Conservation (phyloP, 164 flowering plant genomes). For the Tetracentron sinense region DNA sequence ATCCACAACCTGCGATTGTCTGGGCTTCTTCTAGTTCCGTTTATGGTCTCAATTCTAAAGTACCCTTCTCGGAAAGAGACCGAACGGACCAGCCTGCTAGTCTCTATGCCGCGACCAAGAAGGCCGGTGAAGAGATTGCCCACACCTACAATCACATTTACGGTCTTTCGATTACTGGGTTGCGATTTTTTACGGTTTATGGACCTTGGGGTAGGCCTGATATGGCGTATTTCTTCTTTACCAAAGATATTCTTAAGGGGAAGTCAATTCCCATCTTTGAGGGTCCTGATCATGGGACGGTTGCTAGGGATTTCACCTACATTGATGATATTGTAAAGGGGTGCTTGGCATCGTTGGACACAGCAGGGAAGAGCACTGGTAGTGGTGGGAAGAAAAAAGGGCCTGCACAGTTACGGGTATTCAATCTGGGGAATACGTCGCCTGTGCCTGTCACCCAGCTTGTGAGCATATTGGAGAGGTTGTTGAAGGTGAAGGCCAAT, state of each 20-base stretch:
- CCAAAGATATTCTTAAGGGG: constrained; percentile 43
- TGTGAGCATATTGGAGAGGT: constrained; percentile 47
- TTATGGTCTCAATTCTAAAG: constrained; percentile 33
- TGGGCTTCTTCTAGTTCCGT: constrained; percentile 45
- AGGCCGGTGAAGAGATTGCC: constrained; percentile 53
- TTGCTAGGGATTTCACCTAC: constrained; percentile 57
- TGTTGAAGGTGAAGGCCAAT: constrained; percentile 43
- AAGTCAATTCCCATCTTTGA: constrained; percentile 42
- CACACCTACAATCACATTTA: constrained; percentile 50
- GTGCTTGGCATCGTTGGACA: constrained; percentile 46
- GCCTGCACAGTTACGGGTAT: constrained; percentile 40
- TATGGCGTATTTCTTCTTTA: constrained; percentile 55
- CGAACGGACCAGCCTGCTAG: constrained; percentile 54
- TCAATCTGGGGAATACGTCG: constrained; percentile 51
- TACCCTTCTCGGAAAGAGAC: constrained; percentile 48
- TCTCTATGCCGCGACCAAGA: constrained; percentile 53
- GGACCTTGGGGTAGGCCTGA: constrained; percentile 63
- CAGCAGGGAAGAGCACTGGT: constrained; percentile 53
- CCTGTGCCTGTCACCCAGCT: constrained; percentile 45
- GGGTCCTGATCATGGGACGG: constrained; percentile 35
- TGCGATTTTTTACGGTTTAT: constrained; percentile 54
- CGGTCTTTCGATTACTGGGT: constrained; percentile 47
- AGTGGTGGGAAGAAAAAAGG: constrained; percentile 50
- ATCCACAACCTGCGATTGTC: constrained; percentile 34
- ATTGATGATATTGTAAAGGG: constrained; percentile 59